Percentiles rank a stretch among this genome's conserved stretches.
Conservation (phyloP, 1,284 basidiomycete genomes). For the Cronartium quercuum region DNA sequence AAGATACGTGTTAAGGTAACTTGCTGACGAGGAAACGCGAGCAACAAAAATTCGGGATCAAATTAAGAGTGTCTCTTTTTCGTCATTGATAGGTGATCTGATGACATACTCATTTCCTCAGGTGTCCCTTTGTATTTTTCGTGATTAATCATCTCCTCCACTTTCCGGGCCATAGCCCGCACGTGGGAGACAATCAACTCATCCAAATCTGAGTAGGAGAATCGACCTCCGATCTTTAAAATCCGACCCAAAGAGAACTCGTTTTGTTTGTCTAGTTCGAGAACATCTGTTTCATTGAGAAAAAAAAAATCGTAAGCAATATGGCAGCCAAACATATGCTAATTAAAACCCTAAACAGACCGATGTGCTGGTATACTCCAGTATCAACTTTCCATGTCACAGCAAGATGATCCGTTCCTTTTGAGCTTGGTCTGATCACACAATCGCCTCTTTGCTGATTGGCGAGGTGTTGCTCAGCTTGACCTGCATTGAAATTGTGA, state of each 20-base stretch:
- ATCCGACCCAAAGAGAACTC: constrained; percentile 62
- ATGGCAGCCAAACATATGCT: background rate
- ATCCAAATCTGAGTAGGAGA: constrained; percentile 89
- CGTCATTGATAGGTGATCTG: background rate
- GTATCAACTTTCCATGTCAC: constrained; percentile 99
- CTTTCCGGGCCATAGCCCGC: constrained; percentile 84
- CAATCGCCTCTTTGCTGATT: constrained; percentile 89
- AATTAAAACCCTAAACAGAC: constrained; percentile 52
- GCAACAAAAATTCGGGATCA: background rate
- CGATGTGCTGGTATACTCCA: constrained; percentile 92
- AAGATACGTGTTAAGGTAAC: constrained; percentile 81
- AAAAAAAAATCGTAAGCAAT: constrained; percentile 29
- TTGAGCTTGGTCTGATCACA: constrained; percentile 91
- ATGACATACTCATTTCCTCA: constrained; percentile 74
- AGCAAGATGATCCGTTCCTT: constrained; percentile 86
- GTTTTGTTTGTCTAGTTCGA: constrained; percentile 69
- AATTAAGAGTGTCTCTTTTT: constrained; percentile 9
- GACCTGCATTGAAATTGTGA: constrained; percentile 84
- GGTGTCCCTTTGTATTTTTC: constrained; percentile 89
- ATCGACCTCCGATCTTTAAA: constrained; percentile 67
- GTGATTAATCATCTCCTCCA: constrained; percentile 90
- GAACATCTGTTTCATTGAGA: constrained; percentile 64
- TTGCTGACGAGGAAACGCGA: constrained; percentile 55
- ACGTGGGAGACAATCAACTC: constrained; percentile 97
- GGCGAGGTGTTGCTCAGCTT: constrained; percentile 84